These are phyloP conservation scores for Metarhizium brunneum DNA, from an alignment of 2,329 filamentous ascomycete species.

Conservation along the genomic window DNA sequence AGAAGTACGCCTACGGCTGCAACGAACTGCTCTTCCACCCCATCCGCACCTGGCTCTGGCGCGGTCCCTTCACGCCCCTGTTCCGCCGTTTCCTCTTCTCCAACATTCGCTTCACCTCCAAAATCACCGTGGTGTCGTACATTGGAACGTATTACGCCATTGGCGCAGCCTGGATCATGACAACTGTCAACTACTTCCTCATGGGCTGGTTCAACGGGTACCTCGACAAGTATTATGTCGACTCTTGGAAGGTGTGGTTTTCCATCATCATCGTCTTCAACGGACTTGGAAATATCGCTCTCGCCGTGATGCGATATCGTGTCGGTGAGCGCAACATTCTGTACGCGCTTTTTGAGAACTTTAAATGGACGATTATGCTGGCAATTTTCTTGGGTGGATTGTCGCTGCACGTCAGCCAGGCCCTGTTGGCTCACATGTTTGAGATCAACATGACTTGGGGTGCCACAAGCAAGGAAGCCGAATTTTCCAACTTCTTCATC, in stretches of 20 bases:
- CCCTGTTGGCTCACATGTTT: slow-evolving; percentile 74
- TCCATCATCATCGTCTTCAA: slow-evolving; percentile 73
- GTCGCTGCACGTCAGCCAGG: slow-evolving; percentile 71
- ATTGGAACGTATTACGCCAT: slow-evolving; percentile 77
- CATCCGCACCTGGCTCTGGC: slow-evolving; percentile 60
- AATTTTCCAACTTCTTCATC: slow-evolving; percentile 76
- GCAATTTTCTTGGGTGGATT: slow-evolving; percentile 78
- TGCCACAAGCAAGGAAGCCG: slow-evolving; percentile 72
- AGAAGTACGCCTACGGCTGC: slow-evolving; percentile 80
- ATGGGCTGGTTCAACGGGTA: slow-evolving; percentile 70
- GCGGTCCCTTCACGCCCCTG: slow-evolving; percentile 69
- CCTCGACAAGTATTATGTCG: slow-evolving; percentile 72
- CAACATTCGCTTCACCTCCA: slow-evolving; percentile 65
- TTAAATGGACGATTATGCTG: slow-evolving; percentile 66
- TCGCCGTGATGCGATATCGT: slow-evolving; percentile 66
- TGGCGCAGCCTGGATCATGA: slow-evolving; percentile 66
- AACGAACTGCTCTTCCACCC: slow-evolving; percentile 77
- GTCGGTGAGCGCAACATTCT: slow-evolving; percentile 54
- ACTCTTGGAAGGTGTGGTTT: slow-evolving; percentile 74
- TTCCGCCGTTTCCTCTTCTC: slow-evolving; percentile 67
- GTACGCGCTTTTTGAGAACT: slow-evolving; percentile 49
- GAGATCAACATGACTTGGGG: slow-evolving; percentile 83
- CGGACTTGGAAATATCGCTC: slow-evolving; percentile 61
- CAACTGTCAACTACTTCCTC: slow-evolving; percentile 64
- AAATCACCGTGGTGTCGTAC: slow-evolving; percentile 67